Conservation (phyloP, 139 green algal species). For the Helicosporidium sp. region DNA sequence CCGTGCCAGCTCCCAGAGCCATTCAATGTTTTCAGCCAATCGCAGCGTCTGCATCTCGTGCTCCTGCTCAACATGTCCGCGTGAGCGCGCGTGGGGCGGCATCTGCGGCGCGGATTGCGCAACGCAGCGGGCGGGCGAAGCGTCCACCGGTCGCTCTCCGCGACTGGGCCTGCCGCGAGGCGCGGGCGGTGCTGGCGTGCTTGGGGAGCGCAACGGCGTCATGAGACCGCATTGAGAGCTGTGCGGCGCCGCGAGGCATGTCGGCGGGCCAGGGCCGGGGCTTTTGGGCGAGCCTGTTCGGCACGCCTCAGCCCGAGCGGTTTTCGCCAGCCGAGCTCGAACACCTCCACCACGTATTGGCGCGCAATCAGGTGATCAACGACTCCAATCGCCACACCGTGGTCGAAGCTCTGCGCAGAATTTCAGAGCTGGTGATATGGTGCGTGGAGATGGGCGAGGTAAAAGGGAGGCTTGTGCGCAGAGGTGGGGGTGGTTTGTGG, state of each 20-base stretch:
- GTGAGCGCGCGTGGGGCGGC: too few species aligned
- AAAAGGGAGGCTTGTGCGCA: too few species aligned
- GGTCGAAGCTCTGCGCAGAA: slow-evolving; percentile 73
- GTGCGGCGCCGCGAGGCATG: background rate
- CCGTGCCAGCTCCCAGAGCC: too few species aligned
- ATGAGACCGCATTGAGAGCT: background rate
- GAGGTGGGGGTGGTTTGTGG: too few species aligned
- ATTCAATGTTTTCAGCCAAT: too few species aligned
- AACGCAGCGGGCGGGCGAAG: too few species aligned
- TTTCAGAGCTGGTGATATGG: slow-evolving; percentile 95
- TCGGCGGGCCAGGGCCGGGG: background rate
- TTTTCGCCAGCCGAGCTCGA: slow-evolving; percentile 20
- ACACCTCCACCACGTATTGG: slow-evolving; percentile 19
- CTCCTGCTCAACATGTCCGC: too few species aligned
- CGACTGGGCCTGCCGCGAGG: too few species aligned
- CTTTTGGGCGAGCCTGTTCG: slow-evolving; percentile 13
- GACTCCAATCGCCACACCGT: slow-evolving; percentile 42
- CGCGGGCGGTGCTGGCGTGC: background rate
- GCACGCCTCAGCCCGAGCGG: slow-evolving; percentile 2
- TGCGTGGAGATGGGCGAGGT: slow-evolving; percentile 3
- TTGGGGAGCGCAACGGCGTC: background rate
- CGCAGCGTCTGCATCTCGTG: too few species aligned
- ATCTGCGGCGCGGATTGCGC: too few species aligned
- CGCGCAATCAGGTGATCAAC: slow-evolving; percentile 18
- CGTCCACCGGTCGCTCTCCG: too few species aligned